Evolutionary conservation across 768 basidiomycete species (phyloP), one percentile per base, ranked within the genome.

Genomic region (Russula sp.): DNA sequence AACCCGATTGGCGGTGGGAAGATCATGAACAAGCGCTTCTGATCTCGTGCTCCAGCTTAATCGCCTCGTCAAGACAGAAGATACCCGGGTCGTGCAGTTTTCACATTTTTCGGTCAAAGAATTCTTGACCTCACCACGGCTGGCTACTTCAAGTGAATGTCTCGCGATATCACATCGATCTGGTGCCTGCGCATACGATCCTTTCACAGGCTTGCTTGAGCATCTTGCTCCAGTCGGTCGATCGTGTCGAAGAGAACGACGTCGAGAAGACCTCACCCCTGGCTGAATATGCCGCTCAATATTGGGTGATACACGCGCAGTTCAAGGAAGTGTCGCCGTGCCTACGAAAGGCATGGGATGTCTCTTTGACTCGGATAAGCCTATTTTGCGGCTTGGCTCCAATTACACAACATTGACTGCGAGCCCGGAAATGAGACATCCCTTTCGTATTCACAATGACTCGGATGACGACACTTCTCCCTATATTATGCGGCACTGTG

Each of bases 31-130:
- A 44, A 38, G 61, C 54, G 0, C 30, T 62, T 24, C 11, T 56
- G 13, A 50, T 36, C 0, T 24, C 42, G 24, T 61, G 54, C 40
- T 50, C 54, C 13, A 56, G 46, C 30, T 50, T 56, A 28, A 40
- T 61, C 42, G 14, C 44, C 20, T 54, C 6, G 42, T 54, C 51
- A 2, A 48, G 28, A 5, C 5, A 1, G 20, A 14, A 4, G 1
- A 36, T 50, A 49, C n/a, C 2, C 61, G 36, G 16, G n/a, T 62
- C 0, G 54, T 52, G 11, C 54, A 62, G 22, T 56, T 62, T 13
- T 55, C 61, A 1, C 61, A 62, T 10, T 36, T 62, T 1, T 49
- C 61, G 10, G 46, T 62, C 14, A 55, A 62, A 30, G 54, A 62
- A 13, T 62, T 49, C 16, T 28, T 62, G 13, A 57, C 54, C 2